phyloP scores from a whole-genome alignment of 345 rosid species.

The Salix dunnii region DNA sequence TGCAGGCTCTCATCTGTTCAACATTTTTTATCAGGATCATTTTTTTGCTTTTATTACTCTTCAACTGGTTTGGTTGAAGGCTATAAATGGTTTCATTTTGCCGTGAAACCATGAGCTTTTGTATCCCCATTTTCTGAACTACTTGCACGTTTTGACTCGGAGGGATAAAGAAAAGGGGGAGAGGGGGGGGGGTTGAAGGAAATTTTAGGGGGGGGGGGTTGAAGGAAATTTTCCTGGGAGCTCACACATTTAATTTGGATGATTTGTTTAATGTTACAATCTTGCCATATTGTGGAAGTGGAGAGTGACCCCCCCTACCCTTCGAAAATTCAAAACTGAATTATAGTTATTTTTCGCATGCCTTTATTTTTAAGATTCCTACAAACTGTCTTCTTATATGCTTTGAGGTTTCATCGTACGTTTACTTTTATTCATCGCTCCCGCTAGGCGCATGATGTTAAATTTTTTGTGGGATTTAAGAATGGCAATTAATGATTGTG shows the following conservation, averaged over 20 bases:
- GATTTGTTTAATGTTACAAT: not conserved
- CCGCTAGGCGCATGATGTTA: not conserved
- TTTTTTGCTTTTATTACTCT: not conserved
- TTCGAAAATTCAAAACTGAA: not conserved
- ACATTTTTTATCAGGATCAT: not conserved
- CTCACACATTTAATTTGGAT: not conserved
- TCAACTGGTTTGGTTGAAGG: not conserved
- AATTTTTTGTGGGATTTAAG: not conserved
- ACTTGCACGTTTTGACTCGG: not conserved
- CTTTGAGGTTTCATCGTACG: not conserved
- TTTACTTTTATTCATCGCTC: not conserved
- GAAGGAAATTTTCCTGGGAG: not conserved
- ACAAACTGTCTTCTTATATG: not conserved
- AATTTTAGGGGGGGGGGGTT: too few relatives aligned
- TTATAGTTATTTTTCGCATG: not conserved
- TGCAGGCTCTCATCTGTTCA: not conserved
- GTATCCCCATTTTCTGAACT: not conserved
- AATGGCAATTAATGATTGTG: not conserved
- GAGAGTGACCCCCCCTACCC: not conserved
- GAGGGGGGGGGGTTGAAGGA: not conserved
- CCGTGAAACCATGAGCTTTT: constrained; percentile 5
- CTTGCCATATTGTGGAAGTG: not conserved
- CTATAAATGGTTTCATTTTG: constrained; percentile 3
- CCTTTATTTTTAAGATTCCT: not conserved
- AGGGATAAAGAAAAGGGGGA: not conserved